phyloP scores from a whole-genome alignment of 768 basidiomycete genomes.

The Boletus reticuloceps region DNA sequence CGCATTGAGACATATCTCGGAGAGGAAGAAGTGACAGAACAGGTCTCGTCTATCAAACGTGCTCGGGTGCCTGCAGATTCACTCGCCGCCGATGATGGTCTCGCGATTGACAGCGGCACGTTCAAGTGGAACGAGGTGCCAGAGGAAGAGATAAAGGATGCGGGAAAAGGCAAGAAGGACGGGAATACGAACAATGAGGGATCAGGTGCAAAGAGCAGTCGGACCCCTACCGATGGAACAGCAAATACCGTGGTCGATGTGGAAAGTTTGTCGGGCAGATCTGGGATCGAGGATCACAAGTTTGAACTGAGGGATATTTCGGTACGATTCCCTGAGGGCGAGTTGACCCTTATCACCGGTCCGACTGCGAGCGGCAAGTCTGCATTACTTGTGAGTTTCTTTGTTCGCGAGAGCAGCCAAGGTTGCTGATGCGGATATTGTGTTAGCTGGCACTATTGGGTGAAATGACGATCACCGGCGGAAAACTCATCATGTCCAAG shows the following conservation, averaged over 20 bases:
- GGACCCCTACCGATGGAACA: constrained; percentile 6
- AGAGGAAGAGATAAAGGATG: constrained; percentile 26
- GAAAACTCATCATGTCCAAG: constrained; percentile 44
- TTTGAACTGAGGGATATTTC: constrained; percentile 45
- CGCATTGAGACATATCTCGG: constrained; percentile 59
- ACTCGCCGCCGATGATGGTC: constrained; percentile 29
- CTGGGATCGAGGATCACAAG: constrained; percentile 25
- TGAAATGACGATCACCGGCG: constrained; percentile 37
- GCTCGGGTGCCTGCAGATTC: constrained; percentile 21
- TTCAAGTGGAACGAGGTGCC: constrained; percentile 59
- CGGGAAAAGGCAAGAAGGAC: constrained; percentile 16
- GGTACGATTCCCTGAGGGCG: constrained; percentile 45
- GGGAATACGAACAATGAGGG: constrained; percentile 2
- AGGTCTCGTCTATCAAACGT: constrained; percentile 56
- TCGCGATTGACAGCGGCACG: constrained; percentile 49
- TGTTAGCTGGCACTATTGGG: constrained; percentile 36
- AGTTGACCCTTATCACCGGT: constrained; percentile 45
- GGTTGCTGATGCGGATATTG: not conserved
- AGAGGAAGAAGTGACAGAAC: constrained; percentile 61
- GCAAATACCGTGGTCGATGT: constrained; percentile 10
- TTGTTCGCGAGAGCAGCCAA: not conserved
- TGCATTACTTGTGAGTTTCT: constrained; percentile 37
- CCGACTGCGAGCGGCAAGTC: constrained; percentile 52
- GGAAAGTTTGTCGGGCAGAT: constrained; percentile 11
- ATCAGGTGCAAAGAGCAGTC: not conserved